Conservation (phyloP, 306 rosid species). For the Erythrophleum fordii region DNA sequence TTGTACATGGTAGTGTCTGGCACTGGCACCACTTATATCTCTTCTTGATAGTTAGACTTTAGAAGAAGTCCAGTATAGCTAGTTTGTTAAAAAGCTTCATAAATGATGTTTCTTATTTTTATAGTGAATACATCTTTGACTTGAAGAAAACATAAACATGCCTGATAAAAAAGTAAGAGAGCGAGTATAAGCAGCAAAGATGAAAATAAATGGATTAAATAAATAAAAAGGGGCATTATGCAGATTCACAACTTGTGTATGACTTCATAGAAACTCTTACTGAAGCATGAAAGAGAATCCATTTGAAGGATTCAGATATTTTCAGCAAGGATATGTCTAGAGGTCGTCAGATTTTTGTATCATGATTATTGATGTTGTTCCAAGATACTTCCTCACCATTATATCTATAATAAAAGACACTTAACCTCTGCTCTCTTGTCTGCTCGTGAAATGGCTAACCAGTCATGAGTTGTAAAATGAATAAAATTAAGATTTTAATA, state of each 20-base stretch:
- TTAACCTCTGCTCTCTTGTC: not conserved
- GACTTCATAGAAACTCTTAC: not conserved
- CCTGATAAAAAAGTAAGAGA: not conserved
- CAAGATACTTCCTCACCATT: not conserved
- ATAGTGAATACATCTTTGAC: not conserved
- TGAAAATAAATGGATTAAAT: not conserved
- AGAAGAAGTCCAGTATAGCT: not conserved
- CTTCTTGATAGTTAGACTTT: not conserved
- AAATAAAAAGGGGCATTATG: not conserved
- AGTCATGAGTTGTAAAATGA: constrained; percentile 3
- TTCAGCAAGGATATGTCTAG: not conserved
- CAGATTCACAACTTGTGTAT: not conserved
- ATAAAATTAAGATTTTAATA: not conserved
- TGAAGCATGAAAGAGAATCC: not conserved
- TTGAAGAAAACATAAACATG: not conserved
- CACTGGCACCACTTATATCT: not conserved
- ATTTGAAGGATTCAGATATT: not conserved
- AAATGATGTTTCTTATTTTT: not conserved
- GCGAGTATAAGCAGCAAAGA: not conserved
- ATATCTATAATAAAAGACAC: not conserved
- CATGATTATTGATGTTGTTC: not conserved
- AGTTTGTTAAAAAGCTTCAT: not conserved
- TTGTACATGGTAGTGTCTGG: constrained; percentile 6
- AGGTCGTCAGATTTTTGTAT: not conserved
- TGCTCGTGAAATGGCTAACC: not conserved